phyloP scores from a whole-genome alignment of 345 rosid species.

The Citrus inodora region DNA sequence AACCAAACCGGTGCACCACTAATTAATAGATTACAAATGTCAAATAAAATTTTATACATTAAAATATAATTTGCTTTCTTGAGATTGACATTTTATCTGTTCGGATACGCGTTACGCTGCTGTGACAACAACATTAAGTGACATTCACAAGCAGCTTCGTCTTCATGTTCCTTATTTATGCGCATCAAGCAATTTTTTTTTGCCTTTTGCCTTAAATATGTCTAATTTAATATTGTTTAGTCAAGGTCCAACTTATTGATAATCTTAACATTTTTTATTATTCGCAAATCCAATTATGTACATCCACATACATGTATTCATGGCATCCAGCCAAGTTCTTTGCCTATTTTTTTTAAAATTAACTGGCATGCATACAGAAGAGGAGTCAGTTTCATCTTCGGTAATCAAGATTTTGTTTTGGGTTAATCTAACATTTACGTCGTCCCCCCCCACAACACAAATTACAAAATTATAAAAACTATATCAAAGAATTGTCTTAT shows the following conservation, averaged over 20 bases:
- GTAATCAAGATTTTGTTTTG: neutral
- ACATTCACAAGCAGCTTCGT: neutral
- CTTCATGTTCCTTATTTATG: neutral
- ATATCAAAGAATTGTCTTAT: neutral
- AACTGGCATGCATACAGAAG: neutral
- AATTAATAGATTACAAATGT: neutral
- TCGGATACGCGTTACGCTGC: neutral
- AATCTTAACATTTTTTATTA: neutral
- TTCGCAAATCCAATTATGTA: neutral
- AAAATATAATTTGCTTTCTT: neutral
- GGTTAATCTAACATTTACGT: neutral
- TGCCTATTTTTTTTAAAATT: neutral
- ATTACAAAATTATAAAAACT: too few relatives aligned
- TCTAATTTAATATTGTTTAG: neutral
- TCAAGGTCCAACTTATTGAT: neutral
- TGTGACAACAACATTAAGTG: neutral
- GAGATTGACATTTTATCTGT: conserved; percentile 20
- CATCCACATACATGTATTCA: neutral
- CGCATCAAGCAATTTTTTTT: neutral
- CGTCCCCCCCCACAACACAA: neutral
- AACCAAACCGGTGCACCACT: neutral
- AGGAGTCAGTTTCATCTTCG: neutral
- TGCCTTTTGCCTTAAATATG: neutral
- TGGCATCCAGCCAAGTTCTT: neutral
- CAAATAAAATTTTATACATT: neutral